Conservation (phyloP, 345 rosid species). For the Linum lewisii region DNA sequence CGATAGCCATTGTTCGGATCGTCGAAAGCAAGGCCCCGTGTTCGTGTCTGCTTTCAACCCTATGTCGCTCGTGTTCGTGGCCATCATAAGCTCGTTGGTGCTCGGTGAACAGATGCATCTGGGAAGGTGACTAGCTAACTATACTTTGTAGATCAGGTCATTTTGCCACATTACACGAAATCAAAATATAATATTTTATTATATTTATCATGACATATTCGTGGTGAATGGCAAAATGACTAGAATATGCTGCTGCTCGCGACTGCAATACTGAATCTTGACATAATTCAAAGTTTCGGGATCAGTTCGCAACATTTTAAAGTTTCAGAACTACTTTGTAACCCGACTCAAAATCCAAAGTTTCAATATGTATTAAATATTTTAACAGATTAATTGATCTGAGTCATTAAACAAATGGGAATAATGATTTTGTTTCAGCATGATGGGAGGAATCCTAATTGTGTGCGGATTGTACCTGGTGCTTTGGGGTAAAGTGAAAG, state of each 20-base stretch:
- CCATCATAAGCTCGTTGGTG: not conserved
- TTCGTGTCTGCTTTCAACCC: not conserved
- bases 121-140: not conserved
- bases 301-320: too few relatives aligned
- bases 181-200: too few relatives aligned
- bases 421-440: conserved; percentile 9
- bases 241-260: too few relatives aligned
- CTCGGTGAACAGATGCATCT: not conserved
- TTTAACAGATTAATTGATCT: too few relatives aligned
- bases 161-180: too few relatives aligned
- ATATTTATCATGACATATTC: too few relatives aligned
- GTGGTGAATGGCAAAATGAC: not conserved
- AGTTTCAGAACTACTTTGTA: too few relatives aligned
- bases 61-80: not conserved
- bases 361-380: too few relatives aligned
- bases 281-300: too few relatives aligned
- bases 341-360: too few relatives aligned
- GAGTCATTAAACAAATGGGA: not conserved
- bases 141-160: too few relatives aligned
- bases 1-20: not conserved
- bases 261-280: too few relatives aligned
- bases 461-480: conserved; percentile 16
- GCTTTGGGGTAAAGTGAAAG: conserved; percentile 12
- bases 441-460: conserved; percentile 7
- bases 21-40: not conserved